These are phyloP conservation scores for Colletotrichum salicis DNA, from an alignment of 2,329 filamentous ascomycete species.

Conservation along the genomic window DNA sequence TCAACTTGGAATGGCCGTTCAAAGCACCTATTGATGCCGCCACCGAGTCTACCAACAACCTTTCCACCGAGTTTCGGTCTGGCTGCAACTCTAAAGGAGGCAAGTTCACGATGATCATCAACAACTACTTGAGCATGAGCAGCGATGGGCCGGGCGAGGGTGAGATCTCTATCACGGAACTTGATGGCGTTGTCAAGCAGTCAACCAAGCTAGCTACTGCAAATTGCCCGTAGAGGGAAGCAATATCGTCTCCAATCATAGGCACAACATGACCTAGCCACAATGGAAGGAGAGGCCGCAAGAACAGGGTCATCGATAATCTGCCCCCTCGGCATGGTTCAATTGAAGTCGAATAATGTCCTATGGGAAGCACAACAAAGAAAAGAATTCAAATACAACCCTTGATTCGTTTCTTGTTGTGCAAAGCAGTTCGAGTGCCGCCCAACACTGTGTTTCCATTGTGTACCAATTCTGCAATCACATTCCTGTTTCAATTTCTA, in stretches of 20 bases:
- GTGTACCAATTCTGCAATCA: too few species aligned
- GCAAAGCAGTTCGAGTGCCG: too few species aligned
- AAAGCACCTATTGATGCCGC: background rate
- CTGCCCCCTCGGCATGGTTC: too few species aligned
- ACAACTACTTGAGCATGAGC: background rate
- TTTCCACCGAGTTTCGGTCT: background rate
- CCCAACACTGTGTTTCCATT: too few species aligned
- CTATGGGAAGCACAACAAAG: too few species aligned
- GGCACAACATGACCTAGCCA: background rate
- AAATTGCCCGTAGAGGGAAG: background rate
- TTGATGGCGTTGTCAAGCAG: background rate
- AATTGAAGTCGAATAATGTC: too few species aligned
- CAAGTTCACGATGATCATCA: background rate
- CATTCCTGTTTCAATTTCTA: too few species aligned
- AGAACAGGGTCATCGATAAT: too few species aligned
- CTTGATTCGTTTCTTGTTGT: too few species aligned
- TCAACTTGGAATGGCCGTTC: background rate
- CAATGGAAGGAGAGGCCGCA: too few species aligned
- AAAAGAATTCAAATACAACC: too few species aligned
- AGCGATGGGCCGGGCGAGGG: background rate
- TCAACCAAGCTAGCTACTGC: background rate
- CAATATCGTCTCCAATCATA: background rate
- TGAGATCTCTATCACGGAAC: background rate
- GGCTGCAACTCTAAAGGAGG: constrained; percentile 9
- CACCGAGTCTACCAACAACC: background rate